These are phyloP conservation scores for Emergomyces orientalis DNA, from an alignment of 2,329 filamentous ascomycete species.

Conservation along the genomic window DNA sequence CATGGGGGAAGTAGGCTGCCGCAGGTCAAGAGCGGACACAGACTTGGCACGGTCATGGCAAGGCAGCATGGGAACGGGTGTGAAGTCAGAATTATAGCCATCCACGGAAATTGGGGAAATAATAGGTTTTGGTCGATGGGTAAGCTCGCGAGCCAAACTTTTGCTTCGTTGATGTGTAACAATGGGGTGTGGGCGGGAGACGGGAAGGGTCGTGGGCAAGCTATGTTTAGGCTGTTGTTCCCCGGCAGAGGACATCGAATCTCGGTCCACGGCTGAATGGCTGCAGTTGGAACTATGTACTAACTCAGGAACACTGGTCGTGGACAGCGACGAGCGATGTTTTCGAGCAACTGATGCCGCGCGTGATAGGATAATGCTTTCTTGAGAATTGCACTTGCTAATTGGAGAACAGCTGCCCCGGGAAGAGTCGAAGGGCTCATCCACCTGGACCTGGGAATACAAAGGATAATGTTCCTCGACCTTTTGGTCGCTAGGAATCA, in stretches of 20 bases:
- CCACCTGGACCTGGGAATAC: constrained; percentile 36
- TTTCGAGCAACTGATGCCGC: constrained; percentile 40
- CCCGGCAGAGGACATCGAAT: constrained; percentile 20
- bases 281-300: constrained; percentile 34
- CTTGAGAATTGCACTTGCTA: constrained; percentile 49
- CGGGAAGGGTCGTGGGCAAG: constrained; percentile 17
- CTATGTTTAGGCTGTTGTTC: constrained; percentile 18
- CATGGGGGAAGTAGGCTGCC: constrained; percentile 12
- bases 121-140: constrained; percentile 24
- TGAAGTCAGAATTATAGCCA: constrained; percentile 20
- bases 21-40: constrained; percentile 26
- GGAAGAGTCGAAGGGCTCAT: constrained; percentile 30
- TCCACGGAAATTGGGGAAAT: constrained; percentile 20
- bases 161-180: constrained; percentile 30
- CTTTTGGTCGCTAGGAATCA: constrained; percentile 36
- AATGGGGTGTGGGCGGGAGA: constrained; percentile 15
- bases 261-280: constrained; percentile 26
- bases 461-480: constrained; percentile 42
- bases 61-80: constrained; percentile 15
- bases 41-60: constrained; percentile 32
- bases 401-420: constrained; percentile 44
- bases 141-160: constrained; percentile 29
- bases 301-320: constrained; percentile 38
- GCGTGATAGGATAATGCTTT: constrained; percentile 46
- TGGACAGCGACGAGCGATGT: constrained; percentile 40